These are phyloP conservation scores for Picea abies DNA, from an alignment of 83 land plant species.

Conservation along the genomic window DNA sequence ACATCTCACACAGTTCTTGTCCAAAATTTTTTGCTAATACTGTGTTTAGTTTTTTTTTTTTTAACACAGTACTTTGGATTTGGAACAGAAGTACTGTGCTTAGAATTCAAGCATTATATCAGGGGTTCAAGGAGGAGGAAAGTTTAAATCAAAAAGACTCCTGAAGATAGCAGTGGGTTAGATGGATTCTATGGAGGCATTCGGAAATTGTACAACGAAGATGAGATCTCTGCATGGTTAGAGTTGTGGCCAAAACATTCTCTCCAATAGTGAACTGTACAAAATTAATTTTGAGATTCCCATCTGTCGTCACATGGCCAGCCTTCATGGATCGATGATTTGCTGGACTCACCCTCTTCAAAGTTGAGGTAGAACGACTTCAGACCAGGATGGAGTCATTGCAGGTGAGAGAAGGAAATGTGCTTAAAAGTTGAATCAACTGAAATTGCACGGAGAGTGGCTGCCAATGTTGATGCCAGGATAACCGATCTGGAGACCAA, in stretches of 20 bases:
- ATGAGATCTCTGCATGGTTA: conserved; percentile 38
- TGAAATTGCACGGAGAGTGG: not conserved
- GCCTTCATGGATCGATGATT: too few species aligned
- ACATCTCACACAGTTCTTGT: too few species aligned
- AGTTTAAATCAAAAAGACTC: conserved; percentile 24
- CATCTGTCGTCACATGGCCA: too few species aligned
- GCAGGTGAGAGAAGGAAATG: not conserved
- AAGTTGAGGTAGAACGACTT: not conserved
- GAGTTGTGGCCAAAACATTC: conserved; percentile 38
- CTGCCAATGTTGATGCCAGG: conserved; percentile 1
- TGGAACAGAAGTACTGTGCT: conserved; percentile 39
- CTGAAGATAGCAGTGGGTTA: conserved; percentile 37
- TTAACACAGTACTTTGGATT: not conserved
- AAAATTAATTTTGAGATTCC: not conserved
- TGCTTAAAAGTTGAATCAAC: not conserved
- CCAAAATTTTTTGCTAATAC: too few species aligned
- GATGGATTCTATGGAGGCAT: conserved; percentile 56
- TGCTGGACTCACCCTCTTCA: too few species aligned
- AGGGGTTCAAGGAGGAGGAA: conserved; percentile 41
- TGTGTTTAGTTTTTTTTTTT: not conserved
- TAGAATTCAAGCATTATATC: conserved; percentile 50
- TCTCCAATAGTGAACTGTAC: conserved; percentile 19
- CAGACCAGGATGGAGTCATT: not conserved
- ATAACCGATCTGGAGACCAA: not conserved
- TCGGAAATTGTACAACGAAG: conserved; percentile 40